Conservation (phyloP, 352 stramenopile species). For the Pythium volutum region DNA sequence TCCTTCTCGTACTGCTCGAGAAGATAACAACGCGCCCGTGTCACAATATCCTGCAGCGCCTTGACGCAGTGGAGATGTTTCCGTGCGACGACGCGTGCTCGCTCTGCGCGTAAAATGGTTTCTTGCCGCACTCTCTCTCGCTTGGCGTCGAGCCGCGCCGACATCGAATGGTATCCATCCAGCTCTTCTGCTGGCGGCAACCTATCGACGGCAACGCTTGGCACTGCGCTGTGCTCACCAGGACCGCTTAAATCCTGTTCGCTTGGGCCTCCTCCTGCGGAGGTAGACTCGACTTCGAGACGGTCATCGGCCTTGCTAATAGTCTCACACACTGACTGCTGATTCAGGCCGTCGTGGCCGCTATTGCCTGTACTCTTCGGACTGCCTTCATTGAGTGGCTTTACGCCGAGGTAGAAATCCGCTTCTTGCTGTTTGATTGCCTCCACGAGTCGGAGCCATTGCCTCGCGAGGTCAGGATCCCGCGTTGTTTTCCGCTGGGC, state of each 20-base stretch:
- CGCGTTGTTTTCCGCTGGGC: not conserved
- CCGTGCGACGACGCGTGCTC: constrained; percentile 40
- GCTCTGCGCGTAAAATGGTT: constrained; percentile 42
- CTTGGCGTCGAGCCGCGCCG: constrained; percentile 16
- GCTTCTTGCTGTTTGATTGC: constrained; percentile 15
- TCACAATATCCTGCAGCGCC: constrained; percentile 42
- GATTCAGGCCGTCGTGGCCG: not conserved
- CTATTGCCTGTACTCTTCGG: not conserved
- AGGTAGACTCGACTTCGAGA: not conserved
- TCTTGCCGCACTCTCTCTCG: constrained; percentile 26
- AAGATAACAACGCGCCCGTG: constrained; percentile 32
- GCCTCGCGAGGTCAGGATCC: not conserved
- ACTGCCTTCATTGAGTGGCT: not conserved
- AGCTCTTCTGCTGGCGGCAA: not conserved
- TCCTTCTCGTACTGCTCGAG: constrained; percentile 17
- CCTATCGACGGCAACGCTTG: not conserved
- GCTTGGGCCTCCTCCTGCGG: not conserved
- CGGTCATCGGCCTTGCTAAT: not conserved
- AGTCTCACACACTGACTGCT: not conserved
- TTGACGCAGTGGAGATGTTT: constrained; percentile 49
- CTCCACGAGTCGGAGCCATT: constrained; percentile 14
- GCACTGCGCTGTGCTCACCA: not conserved
- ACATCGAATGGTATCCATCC: constrained; percentile 16
- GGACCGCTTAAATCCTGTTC: not conserved
- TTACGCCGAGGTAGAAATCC: constrained; percentile 7